Evolutionary conservation across 2,329 filamentous ascomycete species (phyloP).

Genomic region (Sclerotinia sclerotiorum): DNA sequence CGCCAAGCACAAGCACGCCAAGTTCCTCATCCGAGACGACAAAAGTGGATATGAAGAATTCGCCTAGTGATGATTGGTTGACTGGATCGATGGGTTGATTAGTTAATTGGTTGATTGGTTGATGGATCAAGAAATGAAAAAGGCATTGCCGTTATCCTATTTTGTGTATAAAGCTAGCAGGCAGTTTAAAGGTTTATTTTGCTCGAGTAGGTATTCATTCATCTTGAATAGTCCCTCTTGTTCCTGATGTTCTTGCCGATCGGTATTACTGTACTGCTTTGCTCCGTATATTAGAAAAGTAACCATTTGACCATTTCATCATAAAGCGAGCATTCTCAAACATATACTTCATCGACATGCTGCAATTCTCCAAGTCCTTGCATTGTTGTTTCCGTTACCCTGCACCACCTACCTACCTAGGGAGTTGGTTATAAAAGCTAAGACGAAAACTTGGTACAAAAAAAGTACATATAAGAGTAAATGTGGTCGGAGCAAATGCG

Average conservation of each 20-base stretch:
- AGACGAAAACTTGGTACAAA: neutral
- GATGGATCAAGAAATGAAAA: too few species aligned
- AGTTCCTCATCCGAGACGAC: conserved; percentile 16
- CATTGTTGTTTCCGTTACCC: neutral
- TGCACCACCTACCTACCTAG: neutral
- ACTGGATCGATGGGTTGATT: too few species aligned
- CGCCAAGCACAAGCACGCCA: neutral
- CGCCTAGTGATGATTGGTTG: neutral
- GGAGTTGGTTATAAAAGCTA: neutral
- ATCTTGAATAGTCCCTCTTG: neutral
- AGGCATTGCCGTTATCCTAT: too few species aligned
- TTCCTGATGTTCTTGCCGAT: too few species aligned
- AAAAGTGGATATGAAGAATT: neutral
- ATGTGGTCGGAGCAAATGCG: neutral
- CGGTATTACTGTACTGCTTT: too few species aligned
- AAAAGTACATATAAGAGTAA: neutral
- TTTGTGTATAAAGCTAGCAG: too few species aligned
- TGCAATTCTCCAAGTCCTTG: neutral
- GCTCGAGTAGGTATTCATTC: too few species aligned
- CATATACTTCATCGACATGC: neutral
- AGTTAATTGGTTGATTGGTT: too few species aligned
- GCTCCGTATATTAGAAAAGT: neutral
- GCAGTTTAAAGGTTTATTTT: too few species aligned
- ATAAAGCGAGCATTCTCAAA: neutral
- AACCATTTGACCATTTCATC: neutral